Evolutionary conservation across 1,284 basidiomycete genomes (phyloP).

Genomic region (Stereum hirsutum): DNA sequence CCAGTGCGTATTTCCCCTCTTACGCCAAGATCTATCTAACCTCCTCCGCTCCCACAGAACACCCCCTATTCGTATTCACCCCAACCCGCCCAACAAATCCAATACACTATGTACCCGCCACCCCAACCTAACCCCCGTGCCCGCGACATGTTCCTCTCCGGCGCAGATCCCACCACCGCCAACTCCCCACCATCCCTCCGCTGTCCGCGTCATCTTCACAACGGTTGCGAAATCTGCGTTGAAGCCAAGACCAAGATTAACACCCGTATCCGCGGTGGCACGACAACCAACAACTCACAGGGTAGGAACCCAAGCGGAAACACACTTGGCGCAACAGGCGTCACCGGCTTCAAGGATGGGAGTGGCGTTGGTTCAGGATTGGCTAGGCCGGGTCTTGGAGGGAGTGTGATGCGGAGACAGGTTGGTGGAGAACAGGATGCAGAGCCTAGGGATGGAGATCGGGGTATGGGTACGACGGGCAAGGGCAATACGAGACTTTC

Average conservation of each 20-base stretch:
- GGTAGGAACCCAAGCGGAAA: conserved; percentile 9
- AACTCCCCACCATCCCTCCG: conserved; percentile 55
- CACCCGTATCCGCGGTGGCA: conserved; percentile 14
- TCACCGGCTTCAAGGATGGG: conserved; percentile 63
- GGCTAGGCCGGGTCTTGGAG: conserved; percentile 38
- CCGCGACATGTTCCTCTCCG: conserved; percentile 44
- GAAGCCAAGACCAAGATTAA: conserved; percentile 32
- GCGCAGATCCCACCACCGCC: conserved; percentile 51
- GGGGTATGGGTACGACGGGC: conserved; percentile 13
- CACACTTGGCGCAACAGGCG: conserved; percentile 19
- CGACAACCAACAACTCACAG: conserved; percentile 15
- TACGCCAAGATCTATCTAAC: background rate
- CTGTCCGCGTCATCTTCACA: conserved; percentile 64
- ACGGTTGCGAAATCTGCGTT: conserved; percentile 65
- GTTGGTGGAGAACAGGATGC: conserved; percentile 18
- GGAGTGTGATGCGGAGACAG: conserved; percentile 44
- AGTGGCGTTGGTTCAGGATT: conserved; percentile 63
- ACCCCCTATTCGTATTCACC: conserved; percentile 6
- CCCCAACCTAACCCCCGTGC: conserved; percentile 32
- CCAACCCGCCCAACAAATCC: conserved; percentile 8
- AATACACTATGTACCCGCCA: conserved; percentile 11
- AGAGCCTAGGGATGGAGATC: conserved; percentile 7
- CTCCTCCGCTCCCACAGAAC: background rate
- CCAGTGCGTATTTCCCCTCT: conserved; percentile 5
- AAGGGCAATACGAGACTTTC: conserved; percentile 55